These are phyloP conservation scores for Daldinia eschscholtzii DNA, from an alignment of 2,329 filamentous ascomycete genomes.

Conservation along the genomic window DNA sequence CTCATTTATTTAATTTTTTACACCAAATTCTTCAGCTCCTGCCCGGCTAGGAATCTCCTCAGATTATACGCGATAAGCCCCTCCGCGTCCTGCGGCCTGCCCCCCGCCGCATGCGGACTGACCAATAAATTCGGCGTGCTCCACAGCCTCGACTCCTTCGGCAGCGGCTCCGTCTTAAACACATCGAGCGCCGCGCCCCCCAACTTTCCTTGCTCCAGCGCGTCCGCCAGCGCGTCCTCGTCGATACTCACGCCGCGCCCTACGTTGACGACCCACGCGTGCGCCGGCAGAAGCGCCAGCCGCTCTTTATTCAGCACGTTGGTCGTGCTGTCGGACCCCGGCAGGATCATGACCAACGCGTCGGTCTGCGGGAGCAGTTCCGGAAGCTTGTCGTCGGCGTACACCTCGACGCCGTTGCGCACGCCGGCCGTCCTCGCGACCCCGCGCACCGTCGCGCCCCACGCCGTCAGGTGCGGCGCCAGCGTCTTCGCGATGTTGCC, in stretches of 20 bases:
- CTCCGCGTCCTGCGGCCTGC: conserved; percentile 71
- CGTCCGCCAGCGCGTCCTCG: conserved; percentile 62
- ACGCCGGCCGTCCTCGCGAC: conserved; percentile 69
- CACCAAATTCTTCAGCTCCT: conserved; percentile 69
- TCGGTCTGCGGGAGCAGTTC: conserved; percentile 69
- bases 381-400: conserved; percentile 65
- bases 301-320: conserved; percentile 68
- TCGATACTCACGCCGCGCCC: conserved; percentile 63
- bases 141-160: conserved; percentile 60
- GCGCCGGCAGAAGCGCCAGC: conserved; percentile 66
- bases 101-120: conserved; percentile 70
- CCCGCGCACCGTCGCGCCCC: conserved; percentile 71
- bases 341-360: conserved; percentile 76
- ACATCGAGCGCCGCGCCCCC: conserved; percentile 66
- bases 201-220: conserved; percentile 58
- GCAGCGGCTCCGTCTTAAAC: conserved; percentile 55
- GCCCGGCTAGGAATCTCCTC: conserved; percentile 69
- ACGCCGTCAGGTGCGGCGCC: conserved; percentile 64
- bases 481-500: conserved; percentile 75
- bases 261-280: conserved; percentile 69
- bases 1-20: conserved; percentile 11
- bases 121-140: conserved; percentile 65
- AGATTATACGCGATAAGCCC: conserved; percentile 71
- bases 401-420: conserved; percentile 69
- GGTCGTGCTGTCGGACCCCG: conserved; percentile 67